Evolutionary conservation across 345 rosid species (phyloP), one percentile per base, ranked within the genome.

Genomic region (Syzygium aqueum): DNA sequence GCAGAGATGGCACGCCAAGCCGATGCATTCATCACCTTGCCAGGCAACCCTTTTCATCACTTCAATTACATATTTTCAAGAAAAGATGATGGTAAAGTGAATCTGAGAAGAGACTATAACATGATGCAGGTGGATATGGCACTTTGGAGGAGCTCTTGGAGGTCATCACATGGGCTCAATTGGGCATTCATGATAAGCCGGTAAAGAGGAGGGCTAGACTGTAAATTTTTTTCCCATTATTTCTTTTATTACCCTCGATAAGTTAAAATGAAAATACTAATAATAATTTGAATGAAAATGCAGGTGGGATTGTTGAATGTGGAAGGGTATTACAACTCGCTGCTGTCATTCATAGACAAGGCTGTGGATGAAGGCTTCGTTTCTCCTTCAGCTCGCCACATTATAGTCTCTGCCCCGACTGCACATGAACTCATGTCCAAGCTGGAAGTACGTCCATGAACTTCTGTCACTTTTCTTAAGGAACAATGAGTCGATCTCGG

Each of bases 1-100:
- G 98, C 98, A 25, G 96, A 95, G 90, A 95, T 95, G 98, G 94
- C 98, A 73, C 95, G 95, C 50, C 96, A 94, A 85, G 96, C 98
- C 30, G 98, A 95, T 85, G 96, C 98, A 14, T 95, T 95, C 88
- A 92, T 95, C 57, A 95, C 96, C 85, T 88, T 95, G 65, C 98
- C 98, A 78, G 97, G 97, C 93, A 85, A 57, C 11, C 30, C 14
- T 65, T 52, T 67, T 67, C 27, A 37, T 56, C 49, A 51, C 46
- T 67, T 86, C 17, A 30, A 16, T 27, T 5, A 22, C 28, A 16
- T 15, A 5, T 46, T 56, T 56, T 37, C 17, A 9, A 37, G 65
- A 84, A 50, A 16, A 43, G 54, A 25, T 83, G 54, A 46, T 27
- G 85, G 17, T 25, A 22, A 83, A 0, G 30, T 8, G 52, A 83